Base-by-base conservation (phyloP, 495 filamentous ascomycete genomes). In the Penicillium salamii region DNA sequence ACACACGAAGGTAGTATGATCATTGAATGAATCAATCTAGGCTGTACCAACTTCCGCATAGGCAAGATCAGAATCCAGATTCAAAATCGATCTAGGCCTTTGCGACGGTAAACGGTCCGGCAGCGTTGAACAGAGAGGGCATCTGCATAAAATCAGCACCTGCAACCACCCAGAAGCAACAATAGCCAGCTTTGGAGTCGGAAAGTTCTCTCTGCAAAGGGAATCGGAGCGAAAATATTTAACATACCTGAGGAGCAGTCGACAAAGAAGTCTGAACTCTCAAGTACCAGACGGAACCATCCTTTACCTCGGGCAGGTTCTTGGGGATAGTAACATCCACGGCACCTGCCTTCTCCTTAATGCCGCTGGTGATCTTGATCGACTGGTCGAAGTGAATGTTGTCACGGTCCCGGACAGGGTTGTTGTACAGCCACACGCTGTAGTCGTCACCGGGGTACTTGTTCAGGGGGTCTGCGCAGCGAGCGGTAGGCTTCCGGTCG, bases 381-480 rank as follows among this genome's bases (percentile, higher is more conserved):
- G 46, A 26, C 37, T 58, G 21, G 20, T 67, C 65, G 21, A 44
- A 64, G 26, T 33, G 33, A 29, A 69, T 56, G 3, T 41, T 47
- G 29, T 63, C 56, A 13, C 28, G 48, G 0, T 56, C 33, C 24
- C 63, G 59, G 5, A 66, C 55, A 2, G 65, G 69, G 56, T 71
- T 72, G 59, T 74, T 74, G 48, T 70, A 72, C 31, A 71, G 59
- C 53, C 53, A 64, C 5, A 68, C 47, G 26, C 43, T 54, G 53
- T 71, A 71, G 26, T 54, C 45, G 51, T 31, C 35, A 4, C 55
- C 55, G 0, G 57, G 57, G 46, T 63, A 65, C 29, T 65, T 24
- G 18, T 18, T 35, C 41, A 69, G 40, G 2, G 50, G 50, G 34
- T 58, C 51, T 3, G 54, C 23, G 53, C 62, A 68, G 50, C 60